phyloP scores from a whole-genome alignment of 108 stramenopile genomes.

The Hondaea fermentalgiana region DNA sequence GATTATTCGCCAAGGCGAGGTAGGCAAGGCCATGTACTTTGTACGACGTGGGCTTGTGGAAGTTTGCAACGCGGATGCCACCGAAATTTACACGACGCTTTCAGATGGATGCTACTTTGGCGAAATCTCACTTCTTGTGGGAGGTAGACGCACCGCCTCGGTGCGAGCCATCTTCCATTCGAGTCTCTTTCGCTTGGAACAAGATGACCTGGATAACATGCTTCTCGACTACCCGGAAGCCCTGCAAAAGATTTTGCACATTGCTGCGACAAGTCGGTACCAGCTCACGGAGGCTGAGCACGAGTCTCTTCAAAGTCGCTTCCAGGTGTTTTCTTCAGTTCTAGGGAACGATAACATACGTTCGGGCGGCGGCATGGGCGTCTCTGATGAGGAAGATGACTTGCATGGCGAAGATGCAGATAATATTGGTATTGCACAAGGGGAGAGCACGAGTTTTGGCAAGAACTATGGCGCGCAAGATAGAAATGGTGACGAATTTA shows the following conservation, averaged over 20 bases:
- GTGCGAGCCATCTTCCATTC: not conserved
- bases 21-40: constrained; percentile 10
- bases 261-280: constrained; percentile 7
- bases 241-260: not conserved
- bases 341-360: not conserved
- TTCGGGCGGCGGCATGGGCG: not conserved
- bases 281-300: not conserved
- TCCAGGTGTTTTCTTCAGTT: not conserved
- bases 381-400: not conserved
- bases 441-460: too few species aligned
- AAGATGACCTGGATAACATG: not conserved
- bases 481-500: too few species aligned
- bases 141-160: not conserved
- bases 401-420: too few species aligned
- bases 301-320: not conserved
- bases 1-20: constrained; percentile 3
- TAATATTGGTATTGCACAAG: too few species aligned
- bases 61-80: constrained; percentile 7
- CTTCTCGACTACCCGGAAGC: not conserved
- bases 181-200: not conserved
- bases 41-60: not conserved
- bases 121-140: not conserved
- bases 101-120: not conserved
- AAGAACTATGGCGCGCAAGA: too few species aligned
- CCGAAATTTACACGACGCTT: not conserved